Conservation (phyloP, 257 asterid species). For the Solanum verrucosum region DNA sequence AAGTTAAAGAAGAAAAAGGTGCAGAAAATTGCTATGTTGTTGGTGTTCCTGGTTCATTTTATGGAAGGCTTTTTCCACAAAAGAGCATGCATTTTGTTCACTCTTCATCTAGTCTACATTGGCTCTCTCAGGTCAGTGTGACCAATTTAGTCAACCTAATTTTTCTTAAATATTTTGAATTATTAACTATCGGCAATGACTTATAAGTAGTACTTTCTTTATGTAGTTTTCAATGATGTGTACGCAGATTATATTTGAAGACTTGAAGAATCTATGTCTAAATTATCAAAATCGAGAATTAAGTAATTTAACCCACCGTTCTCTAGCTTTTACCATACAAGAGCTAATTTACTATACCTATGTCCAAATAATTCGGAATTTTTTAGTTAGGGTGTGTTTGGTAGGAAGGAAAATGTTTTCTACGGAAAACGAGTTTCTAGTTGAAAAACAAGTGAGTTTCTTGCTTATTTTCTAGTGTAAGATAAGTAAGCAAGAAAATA, state of each 20-base stretch:
- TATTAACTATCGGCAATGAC: neutral
- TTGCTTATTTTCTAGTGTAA: too few species aligned
- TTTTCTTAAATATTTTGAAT: neutral
- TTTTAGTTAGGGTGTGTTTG: neutral
- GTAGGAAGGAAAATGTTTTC: neutral
- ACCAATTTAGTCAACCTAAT: neutral
- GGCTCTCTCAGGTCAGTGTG: conserved; percentile 56
- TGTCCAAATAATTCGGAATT: neutral
- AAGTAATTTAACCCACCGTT: neutral
- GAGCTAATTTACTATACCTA: neutral
- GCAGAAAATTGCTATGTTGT: conserved; percentile 31
- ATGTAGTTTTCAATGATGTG: neutral
- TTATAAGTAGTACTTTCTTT: neutral
- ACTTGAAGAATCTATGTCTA: neutral
- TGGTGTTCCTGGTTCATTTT: conserved; percentile 48
- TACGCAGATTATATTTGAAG: neutral
- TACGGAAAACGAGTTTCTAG: too few species aligned
- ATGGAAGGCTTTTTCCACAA: conserved; percentile 49
- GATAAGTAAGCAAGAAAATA: neutral
- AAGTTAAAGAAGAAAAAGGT: conserved; percentile 16
- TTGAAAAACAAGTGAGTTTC: too few species aligned
- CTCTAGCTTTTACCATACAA: neutral
- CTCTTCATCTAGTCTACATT: conserved; percentile 69
- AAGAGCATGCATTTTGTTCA: conserved; percentile 46
- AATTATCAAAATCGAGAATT: neutral